These are phyloP conservation scores for Mortierella alpina DNA, from an alignment of 192 early-diverging fungal species.

Conservation along the genomic window DNA sequence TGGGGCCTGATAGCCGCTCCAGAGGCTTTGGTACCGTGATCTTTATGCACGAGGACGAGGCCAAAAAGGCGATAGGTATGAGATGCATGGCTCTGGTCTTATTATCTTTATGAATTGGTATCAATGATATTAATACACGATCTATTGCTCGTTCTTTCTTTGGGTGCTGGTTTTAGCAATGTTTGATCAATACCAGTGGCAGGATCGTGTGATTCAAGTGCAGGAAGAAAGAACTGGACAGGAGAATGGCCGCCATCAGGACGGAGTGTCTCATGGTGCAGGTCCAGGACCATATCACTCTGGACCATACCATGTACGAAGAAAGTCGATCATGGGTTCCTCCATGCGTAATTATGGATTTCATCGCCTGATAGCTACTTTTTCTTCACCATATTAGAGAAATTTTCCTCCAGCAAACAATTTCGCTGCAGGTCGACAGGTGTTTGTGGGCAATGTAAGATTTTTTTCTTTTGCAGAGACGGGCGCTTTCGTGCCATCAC, in stretches of 20 bases:
- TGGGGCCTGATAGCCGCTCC: slow-evolving; percentile 67
- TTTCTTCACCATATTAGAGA: slow-evolving; percentile 10
- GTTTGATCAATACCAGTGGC: slow-evolving; percentile 77
- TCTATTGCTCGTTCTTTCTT: neutral
- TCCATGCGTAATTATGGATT: neutral
- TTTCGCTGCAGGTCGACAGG: slow-evolving; percentile 50
- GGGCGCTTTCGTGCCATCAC: neutral
- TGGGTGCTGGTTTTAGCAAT: slow-evolving; percentile 32
- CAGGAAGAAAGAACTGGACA: slow-evolving; percentile 73
- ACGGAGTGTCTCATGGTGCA: neutral
- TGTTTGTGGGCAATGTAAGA: slow-evolving; percentile 85
- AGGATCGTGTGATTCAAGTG: slow-evolving; percentile 79
- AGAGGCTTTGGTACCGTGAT: slow-evolving; percentile 80
- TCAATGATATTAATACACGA: too few species aligned
- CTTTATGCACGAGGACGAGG: slow-evolving; percentile 74
- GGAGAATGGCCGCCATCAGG: slow-evolving; percentile 43
- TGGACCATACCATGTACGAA: slow-evolving; percentile 28
- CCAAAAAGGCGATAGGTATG: slow-evolving; percentile 72
- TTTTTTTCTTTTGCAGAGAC: neutral
- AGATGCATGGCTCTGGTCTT: neutral
- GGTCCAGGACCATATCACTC: slow-evolving; percentile 5
- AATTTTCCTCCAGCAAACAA: slow-evolving; percentile 29
- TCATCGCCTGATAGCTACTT: neutral
- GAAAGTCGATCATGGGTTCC: neutral
- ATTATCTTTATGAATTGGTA: neutral